Base-by-base conservation (phyloP, 306 rosid species). In the Canavalia gladiata region DNA sequence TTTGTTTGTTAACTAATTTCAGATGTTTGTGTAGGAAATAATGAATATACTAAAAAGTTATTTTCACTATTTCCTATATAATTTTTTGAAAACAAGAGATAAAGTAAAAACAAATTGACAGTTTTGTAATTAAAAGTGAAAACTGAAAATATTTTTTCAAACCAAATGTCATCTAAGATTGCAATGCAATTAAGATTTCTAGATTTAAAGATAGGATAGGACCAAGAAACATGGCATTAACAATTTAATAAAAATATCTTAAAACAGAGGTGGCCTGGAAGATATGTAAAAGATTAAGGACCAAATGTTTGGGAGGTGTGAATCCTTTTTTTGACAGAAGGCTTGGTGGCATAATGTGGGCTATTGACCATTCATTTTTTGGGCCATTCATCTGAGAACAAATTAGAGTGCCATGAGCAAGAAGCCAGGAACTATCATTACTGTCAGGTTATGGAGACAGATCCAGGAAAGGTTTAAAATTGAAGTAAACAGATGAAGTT, bases 291-390 rank as follows among this genome's bases (percentile, higher is more conserved):
- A 31, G 59, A 60, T 31, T 60, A 60, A 31, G 58, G 58, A 33
- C 79, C 33, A 43, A 13, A 55, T 18, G n/a, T n/a, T 46, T 47
- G 71, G 18, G 57, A 45, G 79, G 46, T 75, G 11, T 74, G 34
- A 31, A 8, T 45, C 30, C 54, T 54, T 37, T 52, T n/a, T 13
- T 11, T 6, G 58, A 39, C 45, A 45, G 58, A 59, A 43, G 33
- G 12, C 45, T 75, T 59, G 42, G 34, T 58, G 70, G 57, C 30
- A 7, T 60, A 60, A 28, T 37, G 66, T 37, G 67, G 51, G 25
- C 5, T 35, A 25, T 73, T 55, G 25, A 6, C 52, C 34, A 39
- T 73, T 41, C 6, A 18, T 50, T 31, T 70, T 70, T 28, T 46
- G 37, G 74, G 56, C 1, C 42, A 50, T 66, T 66, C 7, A 3